A percentile compares a stretch with the other conserved stretches of the same genome.
Conservation (phyloP, 305 asterid genomes). For the Rubia peregrina region DNA sequence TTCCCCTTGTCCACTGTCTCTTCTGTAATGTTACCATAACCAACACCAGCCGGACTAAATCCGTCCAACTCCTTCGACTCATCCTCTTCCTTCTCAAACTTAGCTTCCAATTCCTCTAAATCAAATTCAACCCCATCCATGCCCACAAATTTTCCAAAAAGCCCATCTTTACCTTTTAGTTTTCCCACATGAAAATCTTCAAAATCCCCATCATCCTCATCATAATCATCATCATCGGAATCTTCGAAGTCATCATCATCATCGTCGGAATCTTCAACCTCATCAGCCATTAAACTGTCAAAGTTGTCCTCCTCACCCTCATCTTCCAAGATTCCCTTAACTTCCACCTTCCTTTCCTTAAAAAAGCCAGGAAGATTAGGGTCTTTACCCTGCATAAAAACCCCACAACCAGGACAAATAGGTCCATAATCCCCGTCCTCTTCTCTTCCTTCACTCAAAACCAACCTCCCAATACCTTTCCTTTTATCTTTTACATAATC, state of each 20-base stretch:
- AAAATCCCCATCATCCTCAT: slow-evolving; percentile 13
- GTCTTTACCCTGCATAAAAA: slow-evolving; percentile 80
- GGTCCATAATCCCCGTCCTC: slow-evolving; percentile 61
- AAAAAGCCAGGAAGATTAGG: slow-evolving; percentile 76
- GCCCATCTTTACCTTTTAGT: slow-evolving; percentile 28
- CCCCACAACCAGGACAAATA: slow-evolving; percentile 94
- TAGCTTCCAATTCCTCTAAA: slow-evolving; percentile 51
- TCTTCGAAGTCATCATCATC: slow-evolving; percentile 19
- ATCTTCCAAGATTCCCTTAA: slow-evolving; percentile 31
- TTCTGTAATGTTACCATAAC: slow-evolving; percentile 84
- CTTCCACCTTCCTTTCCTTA: slow-evolving; percentile 39
- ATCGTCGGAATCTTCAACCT: slow-evolving; percentile 19
- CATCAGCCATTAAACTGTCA: slow-evolving; percentile 37
- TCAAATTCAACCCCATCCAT: slow-evolving; percentile 44
- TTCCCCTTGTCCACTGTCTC: slow-evolving; percentile 50
- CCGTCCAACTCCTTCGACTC: slow-evolving; percentile 63
- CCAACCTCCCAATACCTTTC: slow-evolving; percentile 38
- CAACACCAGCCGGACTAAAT: slow-evolving; percentile 72
- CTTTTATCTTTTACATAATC: slow-evolving; percentile 12
- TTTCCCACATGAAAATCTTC: slow-evolving; percentile 29
- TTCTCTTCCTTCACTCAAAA: slow-evolving; percentile 80
- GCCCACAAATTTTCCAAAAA: slow-evolving; percentile 17
- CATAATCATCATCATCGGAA: slow-evolving; percentile 14
- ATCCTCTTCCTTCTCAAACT: slow-evolving; percentile 44
- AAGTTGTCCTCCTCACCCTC: slow-evolving; percentile 32